These are phyloP conservation scores for Tolypocladium tundrense DNA, from an alignment of 2,329 filamentous ascomycete species.

Conservation along the genomic window DNA sequence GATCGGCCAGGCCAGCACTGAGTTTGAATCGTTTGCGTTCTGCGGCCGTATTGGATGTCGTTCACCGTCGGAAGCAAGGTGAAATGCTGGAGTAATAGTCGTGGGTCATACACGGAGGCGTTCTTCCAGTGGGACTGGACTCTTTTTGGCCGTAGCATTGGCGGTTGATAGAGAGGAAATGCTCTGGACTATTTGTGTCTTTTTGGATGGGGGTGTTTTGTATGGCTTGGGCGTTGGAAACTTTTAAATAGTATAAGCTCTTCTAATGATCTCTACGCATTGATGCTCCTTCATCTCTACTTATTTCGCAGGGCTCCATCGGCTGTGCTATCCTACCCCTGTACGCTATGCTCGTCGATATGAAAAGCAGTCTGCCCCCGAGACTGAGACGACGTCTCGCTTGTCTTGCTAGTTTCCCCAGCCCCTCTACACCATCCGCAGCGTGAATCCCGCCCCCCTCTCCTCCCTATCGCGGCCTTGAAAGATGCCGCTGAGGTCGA, in stretches of 20 bases:
- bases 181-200: neutral
- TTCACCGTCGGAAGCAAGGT: neutral
- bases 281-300: neutral
- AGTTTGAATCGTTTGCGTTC: neutral
- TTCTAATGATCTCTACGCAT: neutral
- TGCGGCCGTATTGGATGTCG: neutral
- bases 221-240: neutral
- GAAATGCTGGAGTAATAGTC: neutral
- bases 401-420: neutral
- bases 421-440: conserved; percentile 43
- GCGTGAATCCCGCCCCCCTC: conserved; percentile 52
- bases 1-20: neutral
- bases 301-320: no score
- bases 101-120: neutral
- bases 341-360: neutral
- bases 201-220: neutral
- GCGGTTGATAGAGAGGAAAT: neutral
- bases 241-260: neutral
- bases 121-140: neutral
- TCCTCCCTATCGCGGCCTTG: conserved; percentile 55
- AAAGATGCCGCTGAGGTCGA: conserved; percentile 65
- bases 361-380: neutral
- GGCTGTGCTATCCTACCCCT: neutral
- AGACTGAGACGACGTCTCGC: neutral
- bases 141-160: neutral